Evolutionary conservation across 352 stramenopile genomes (phyloP), one percentile per base, ranked within the genome.

Genomic region (Pythium brachiatum): DNA sequence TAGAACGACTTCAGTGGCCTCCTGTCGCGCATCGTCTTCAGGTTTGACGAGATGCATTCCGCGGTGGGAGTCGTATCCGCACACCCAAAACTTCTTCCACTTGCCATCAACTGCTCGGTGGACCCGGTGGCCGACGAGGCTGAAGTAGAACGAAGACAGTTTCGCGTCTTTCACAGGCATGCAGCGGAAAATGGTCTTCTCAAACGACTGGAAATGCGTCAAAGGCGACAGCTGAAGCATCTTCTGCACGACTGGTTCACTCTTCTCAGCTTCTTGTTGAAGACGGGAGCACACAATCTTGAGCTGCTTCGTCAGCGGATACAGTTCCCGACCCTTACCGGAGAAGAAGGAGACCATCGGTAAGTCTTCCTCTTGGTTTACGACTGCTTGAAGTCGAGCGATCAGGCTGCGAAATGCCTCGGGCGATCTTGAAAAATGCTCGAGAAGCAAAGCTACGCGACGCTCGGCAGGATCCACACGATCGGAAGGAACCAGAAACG

Each of bases 131-230:
- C 86, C 86, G 3, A 95, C 71, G 43, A 95, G 66, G 48, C 74
- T 91, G 41, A 78, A 65, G 20, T 92, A 90, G 31, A 91, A 70
- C 54, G 73, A 44, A 7, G 70, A 75, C 27, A 92, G 57, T 55
- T 81, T 79, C 12, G 54, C 23, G 53, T 93, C 78, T 3, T 76
- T 53, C 3, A 90, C 71, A 38, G 79, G 67, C 56, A 90, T 74
- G 29, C 72, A 88, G 2, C 82, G 78, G 27, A 81, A 85, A 36
- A 95, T 70, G 0, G 80, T 90, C 56, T 83, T 77, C 53, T 95
- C 86, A 66, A 95, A 92, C n/a, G 83, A 92, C 63, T 92, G 83
- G n/a, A 92, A 95, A 38, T 90, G 77, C 3, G 83, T 91, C 41
- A 95, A 64, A 7, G 86, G 79, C 6, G 83, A 92, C n/a, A 79